Conservation (phyloP, 805 yeast species). For the Candida ortonii region DNA sequence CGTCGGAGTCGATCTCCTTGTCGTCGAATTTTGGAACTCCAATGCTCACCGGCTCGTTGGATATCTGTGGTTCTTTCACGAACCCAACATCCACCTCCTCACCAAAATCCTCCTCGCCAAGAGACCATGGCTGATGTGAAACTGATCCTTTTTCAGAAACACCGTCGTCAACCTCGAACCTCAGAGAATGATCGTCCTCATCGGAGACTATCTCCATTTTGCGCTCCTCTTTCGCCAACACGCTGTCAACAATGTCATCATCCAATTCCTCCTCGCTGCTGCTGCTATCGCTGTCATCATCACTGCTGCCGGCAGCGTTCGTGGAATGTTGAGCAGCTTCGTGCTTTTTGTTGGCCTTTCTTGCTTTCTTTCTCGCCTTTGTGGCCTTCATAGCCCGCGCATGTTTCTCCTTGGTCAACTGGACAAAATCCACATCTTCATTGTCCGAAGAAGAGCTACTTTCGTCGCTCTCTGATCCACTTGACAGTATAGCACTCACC, state of each 20-base stretch:
- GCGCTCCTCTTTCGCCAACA: slow-evolving; percentile 41
- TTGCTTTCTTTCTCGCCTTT: slow-evolving; percentile 25
- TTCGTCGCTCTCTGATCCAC: slow-evolving; percentile 38
- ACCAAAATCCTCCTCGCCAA: slow-evolving; percentile 59
- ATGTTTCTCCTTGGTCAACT: slow-evolving; percentile 65
- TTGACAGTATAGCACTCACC: slow-evolving; percentile 26
- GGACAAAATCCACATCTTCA: slow-evolving; percentile 69
- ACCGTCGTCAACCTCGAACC: slow-evolving; percentile 39
- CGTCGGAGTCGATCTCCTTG: slow-evolving; percentile 48
- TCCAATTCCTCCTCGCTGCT: slow-evolving; percentile 38
- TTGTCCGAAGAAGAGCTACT: slow-evolving; percentile 54
- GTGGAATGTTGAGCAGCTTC: slow-evolving; percentile 8
- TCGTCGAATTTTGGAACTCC: slow-evolving; percentile 54
- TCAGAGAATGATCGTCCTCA: slow-evolving; percentile 26
- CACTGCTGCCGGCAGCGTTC: slow-evolving; percentile 6
- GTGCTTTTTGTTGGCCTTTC: slow-evolving; percentile 16
- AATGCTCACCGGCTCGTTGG: slow-evolving; percentile 30
- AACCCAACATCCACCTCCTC: slow-evolving; percentile 42
- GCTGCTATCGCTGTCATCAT: slow-evolving; percentile 13
- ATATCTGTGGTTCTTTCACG: slow-evolving; percentile 26
- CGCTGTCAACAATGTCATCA: slow-evolving; percentile 42
- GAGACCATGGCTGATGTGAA: slow-evolving; percentile 3
- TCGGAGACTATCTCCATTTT: slow-evolving; percentile 27
- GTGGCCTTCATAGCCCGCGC: slow-evolving; percentile 52
- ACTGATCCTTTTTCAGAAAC: slow-evolving; percentile 29